Conservation (phyloP, 2,329 filamentous ascomycete genomes). For the Fusarium xylarioides region DNA sequence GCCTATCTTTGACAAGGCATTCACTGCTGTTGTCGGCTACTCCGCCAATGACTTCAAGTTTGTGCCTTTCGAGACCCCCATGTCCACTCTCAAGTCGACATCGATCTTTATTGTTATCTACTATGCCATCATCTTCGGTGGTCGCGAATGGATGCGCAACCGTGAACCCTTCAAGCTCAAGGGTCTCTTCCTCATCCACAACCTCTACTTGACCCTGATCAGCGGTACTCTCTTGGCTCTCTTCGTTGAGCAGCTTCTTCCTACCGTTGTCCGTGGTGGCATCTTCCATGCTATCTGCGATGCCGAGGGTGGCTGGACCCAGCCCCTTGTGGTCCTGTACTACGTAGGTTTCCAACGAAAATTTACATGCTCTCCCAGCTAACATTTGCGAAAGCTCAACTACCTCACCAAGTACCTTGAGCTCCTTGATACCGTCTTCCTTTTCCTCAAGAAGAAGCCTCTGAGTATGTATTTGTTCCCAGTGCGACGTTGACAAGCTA, state of each 20-base stretch:
- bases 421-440: constrained; percentile 92
- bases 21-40: constrained; percentile 79
- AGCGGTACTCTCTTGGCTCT: constrained; percentile 82
- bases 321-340: constrained; percentile 92
- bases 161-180: constrained; percentile 87
- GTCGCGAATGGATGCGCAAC: constrained; percentile 90
- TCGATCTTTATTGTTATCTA: constrained; percentile 84
- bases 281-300: constrained; percentile 91
- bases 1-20: constrained; percentile 93
- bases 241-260: constrained; percentile 90
- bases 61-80: constrained; percentile 79
- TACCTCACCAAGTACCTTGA: constrained; percentile 99
- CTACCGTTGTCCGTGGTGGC: constrained; percentile 80
- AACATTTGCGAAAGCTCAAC: constrained; percentile 73
- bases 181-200: constrained; percentile 92
- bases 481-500: constrained; percentile 35
- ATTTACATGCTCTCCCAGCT: constrained; percentile 4
- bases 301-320: constrained; percentile 85
- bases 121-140: constrained; percentile 93
- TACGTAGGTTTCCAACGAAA: constrained; percentile 72
- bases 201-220: constrained; percentile 90
- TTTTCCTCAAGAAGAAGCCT: constrained; percentile 99
- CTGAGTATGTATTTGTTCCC: constrained; percentile 61
- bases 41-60: constrained; percentile 88
- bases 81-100: constrained; percentile 89